phyloP scores from a whole-genome alignment of 768 basidiomycete species.

The Mycena belliarum region DNA sequence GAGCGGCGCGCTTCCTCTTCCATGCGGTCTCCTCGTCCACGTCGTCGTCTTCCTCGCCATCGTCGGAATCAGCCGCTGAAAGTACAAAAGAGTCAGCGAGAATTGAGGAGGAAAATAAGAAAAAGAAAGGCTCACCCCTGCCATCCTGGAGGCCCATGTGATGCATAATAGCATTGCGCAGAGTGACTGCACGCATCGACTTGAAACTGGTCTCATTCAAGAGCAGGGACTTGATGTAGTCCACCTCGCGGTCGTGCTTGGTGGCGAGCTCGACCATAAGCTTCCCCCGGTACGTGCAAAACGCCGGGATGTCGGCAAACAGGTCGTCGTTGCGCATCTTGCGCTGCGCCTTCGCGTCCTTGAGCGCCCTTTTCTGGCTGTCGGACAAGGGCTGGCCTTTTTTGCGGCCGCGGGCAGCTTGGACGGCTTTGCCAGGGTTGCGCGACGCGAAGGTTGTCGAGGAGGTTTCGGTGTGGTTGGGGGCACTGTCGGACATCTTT shows the following conservation, averaged over 20 bases:
- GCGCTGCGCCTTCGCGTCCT: background rate
- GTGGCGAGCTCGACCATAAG: background rate
- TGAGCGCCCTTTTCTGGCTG: background rate
- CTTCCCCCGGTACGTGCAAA: background rate
- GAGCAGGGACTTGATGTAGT: background rate
- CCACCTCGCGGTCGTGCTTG: background rate
- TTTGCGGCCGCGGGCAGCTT: background rate
- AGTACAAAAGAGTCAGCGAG: no score
- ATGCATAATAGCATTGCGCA: background rate
- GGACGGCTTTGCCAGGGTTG: background rate
- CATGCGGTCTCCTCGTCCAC: background rate
- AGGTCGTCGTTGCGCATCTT: background rate
- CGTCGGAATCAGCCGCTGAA: background rate
- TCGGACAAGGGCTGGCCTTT: background rate
- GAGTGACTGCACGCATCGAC: no score
- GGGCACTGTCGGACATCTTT: background rate
- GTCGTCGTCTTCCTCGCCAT: background rate
- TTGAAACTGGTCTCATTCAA: background rate
- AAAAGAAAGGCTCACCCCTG: background rate
- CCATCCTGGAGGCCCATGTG: background rate
- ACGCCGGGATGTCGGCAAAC: background rate
- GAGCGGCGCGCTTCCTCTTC: background rate
- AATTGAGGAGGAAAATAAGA: background rate
- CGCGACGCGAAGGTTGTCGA: background rate
- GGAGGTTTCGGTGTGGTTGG: background rate